Base-by-base conservation (phyloP, 371 early-diverging fungal species). In the Dichotomocladium elegans region DNA sequence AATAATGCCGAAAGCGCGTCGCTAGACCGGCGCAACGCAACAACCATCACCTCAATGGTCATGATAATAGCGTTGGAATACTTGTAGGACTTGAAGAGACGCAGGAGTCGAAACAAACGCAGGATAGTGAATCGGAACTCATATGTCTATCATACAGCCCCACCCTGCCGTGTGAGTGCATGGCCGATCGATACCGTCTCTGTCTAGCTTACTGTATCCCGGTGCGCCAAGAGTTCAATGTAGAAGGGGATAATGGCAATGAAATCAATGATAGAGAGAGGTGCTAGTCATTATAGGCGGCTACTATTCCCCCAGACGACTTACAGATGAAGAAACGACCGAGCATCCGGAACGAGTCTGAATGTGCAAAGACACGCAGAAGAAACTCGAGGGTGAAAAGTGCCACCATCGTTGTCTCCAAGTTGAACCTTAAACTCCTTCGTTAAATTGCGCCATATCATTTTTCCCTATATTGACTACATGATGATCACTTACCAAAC, bases 21-120 rank as follows among this genome's bases (percentile, higher is more conserved):
- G 47, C 86, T 72, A 49, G 88, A 87, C 45, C 88, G 75, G 55
- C 85, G 85, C 27, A 91, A 77, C 8, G 93, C 91, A 22, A 91
- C 81, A 58, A 91, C 80, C 87, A 91, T 85, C 40, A 91, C 92
- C 47, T 93, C 93, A 21, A 93, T 88, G 3, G 91, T 89, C 81
- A 87, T 81, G 19, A 82, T 71, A 19, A 82, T 77, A 0, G 83
- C 73, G 41, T 71, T 75, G 42, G 89, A 86, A 63, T 91, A 89
- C 57, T 90, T 90, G 72, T 88, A 93, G 3, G 88, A 86, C 54
- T 89, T 86, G 67, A 93, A 92, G 3, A 90, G 70, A 15, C 93
- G 81, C 51, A 93, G 66, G 19, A 93, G 64, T 12, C 93, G 80
- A 66, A 93, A 91, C 26, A 91, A 58, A 26, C 91, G 77, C 57